phyloP scores from a whole-genome alignment of 179 eudicot species.

The Monotropa hypopitys region DNA sequence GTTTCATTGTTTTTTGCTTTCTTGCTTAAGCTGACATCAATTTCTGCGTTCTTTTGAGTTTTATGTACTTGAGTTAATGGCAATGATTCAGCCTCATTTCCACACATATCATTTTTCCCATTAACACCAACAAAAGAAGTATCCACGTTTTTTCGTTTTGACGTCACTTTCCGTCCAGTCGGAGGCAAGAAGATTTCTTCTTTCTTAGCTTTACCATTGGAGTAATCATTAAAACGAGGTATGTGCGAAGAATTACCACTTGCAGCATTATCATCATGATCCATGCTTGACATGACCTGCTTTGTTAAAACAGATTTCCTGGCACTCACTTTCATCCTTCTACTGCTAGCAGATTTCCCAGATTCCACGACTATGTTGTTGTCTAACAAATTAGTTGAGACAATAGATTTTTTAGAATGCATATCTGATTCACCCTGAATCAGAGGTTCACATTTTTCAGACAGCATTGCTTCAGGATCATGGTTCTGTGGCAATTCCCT shows the following conservation, averaged over 20 bases:
- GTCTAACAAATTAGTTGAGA: background rate
- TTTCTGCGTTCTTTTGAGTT: slow-evolving; percentile 13
- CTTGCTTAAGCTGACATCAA: slow-evolving; percentile 6
- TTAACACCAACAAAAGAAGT: background rate
- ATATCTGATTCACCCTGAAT: background rate
- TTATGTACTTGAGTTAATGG: background rate
- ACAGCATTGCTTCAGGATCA: slow-evolving; percentile 11
- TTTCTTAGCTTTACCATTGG: slow-evolving; percentile 1
- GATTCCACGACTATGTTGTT: slow-evolving; percentile 5
- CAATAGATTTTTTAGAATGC: slow-evolving; percentile 6
- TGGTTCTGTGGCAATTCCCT: slow-evolving; percentile 7
- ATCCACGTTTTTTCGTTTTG: slow-evolving; percentile 1
- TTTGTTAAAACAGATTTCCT: slow-evolving; percentile 12
- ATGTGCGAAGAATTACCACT: background rate
- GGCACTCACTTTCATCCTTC: slow-evolving; percentile 15
- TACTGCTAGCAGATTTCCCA: slow-evolving; percentile 7
- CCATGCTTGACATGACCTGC: slow-evolving; percentile 4
- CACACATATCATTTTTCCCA: slow-evolving; percentile 3
- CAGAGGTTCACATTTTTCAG: slow-evolving; percentile 7
- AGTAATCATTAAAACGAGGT: background rate
- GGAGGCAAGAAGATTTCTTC: slow-evolving; percentile 5
- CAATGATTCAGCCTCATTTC: slow-evolving; percentile 10
- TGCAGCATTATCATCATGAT: slow-evolving; percentile 8
- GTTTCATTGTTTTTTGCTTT: background rate
- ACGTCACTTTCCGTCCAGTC: slow-evolving; percentile 1